These are phyloP conservation scores for Monosporascus cannonballus DNA, from an alignment of 2,329 filamentous ascomycete genomes.

Conservation along the genomic window DNA sequence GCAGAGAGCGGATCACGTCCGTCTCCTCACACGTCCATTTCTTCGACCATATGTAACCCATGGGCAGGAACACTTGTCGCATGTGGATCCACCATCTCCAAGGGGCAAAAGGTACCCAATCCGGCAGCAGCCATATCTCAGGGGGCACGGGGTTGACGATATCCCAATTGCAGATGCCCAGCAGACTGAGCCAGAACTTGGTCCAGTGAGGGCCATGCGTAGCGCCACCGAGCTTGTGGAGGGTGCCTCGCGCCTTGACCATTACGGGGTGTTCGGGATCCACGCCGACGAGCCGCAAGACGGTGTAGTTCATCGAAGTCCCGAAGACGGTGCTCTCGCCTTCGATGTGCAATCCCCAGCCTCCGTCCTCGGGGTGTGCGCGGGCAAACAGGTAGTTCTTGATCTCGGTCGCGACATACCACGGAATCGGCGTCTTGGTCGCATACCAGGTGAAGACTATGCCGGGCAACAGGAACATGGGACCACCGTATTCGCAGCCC, in stretches of 20 bases:
- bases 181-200: constrained; percentile 89
- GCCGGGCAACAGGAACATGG: constrained; percentile 90
- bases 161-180: constrained; percentile 83
- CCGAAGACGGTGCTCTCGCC: constrained; percentile 89
- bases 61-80: constrained; percentile 89
- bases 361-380: constrained; percentile 82
- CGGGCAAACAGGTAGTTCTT: constrained; percentile 86
- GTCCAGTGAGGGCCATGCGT: constrained; percentile 84
- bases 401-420: constrained; percentile 77
- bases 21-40: constrained; percentile 73
- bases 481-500: constrained; percentile 96
- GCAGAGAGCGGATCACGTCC: constrained; percentile 63
- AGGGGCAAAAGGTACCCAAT: constrained; percentile 84
- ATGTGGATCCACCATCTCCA: constrained; percentile 99
- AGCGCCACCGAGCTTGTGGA: constrained; percentile 83
- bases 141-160: constrained; percentile 91
- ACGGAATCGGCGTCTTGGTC: constrained; percentile 79
- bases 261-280: constrained; percentile 78
- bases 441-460: constrained; percentile 82
- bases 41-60: constrained; percentile 86
- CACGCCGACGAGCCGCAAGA: constrained; percentile 74
- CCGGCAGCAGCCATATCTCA: constrained; percentile 86
- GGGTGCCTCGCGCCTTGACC: constrained; percentile 72
- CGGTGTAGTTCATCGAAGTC: constrained; percentile 80
- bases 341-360: constrained; percentile 95